Conservation (phyloP, 2,329 filamentous ascomycete species). For the Thelonectria rubi region DNA sequence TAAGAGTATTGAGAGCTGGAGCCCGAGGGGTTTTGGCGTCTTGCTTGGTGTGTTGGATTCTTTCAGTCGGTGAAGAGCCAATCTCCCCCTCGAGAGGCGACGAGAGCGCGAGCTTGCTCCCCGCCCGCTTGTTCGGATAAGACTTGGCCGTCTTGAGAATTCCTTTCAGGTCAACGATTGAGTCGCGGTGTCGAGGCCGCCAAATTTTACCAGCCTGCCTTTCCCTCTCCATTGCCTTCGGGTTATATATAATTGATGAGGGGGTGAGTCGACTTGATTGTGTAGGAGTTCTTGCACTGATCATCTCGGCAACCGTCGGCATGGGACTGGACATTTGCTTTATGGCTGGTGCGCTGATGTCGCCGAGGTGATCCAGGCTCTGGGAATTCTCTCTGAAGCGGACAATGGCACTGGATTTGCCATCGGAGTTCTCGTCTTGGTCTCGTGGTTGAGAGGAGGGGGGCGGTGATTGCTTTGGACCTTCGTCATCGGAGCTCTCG, state of each 20-base stretch:
- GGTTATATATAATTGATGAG: conserved; percentile 6
- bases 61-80: conserved; percentile 29
- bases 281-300: background rate
- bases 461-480: background rate
- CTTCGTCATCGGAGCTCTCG: background rate
- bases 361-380: background rate
- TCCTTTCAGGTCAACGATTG: conserved; percentile 31
- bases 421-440: background rate
- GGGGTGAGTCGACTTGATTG: conserved; percentile 1
- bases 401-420: background rate
- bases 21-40: conserved; percentile 23
- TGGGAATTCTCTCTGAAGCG: background rate
- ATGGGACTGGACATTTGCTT: background rate
- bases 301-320: background rate
- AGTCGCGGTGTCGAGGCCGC: conserved; percentile 31
- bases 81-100: conserved; percentile 1
- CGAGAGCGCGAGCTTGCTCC: background rate
- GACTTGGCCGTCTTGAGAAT: conserved; percentile 32
- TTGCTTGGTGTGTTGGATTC: conserved; percentile 27
- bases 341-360: background rate
- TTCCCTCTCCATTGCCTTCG: background rate
- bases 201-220: conserved; percentile 19
- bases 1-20: conserved; percentile 16
- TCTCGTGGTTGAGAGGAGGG: background rate
- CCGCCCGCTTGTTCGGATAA: background rate